Percentiles rank a stretch among this genome's conserved stretches.
Evolutionary conservation across 495 filamentous ascomycete species (phyloP).

Genomic region (Daldinia caldariorum): DNA sequence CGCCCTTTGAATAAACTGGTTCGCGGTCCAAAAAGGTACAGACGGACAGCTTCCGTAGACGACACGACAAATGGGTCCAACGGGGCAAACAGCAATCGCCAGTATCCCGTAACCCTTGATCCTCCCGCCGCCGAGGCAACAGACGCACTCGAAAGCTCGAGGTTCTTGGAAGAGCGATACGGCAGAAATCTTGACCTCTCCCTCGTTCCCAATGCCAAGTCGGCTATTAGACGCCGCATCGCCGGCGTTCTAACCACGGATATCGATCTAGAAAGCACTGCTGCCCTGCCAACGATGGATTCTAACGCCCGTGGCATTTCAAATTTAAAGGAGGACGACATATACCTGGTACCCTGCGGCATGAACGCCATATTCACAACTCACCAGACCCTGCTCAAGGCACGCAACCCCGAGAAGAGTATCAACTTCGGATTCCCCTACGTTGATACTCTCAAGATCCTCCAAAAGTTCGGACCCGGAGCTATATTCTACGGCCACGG

Average conservation of each 20-base stretch:
- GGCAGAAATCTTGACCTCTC: slow-evolving; percentile 86
- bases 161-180: slow-evolving; percentile 94
- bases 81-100: slow-evolving; percentile 22
- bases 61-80: slow-evolving; percentile 24
- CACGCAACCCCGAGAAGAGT: slow-evolving; percentile 69
- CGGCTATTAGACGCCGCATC: slow-evolving; percentile 86
- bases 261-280: slow-evolving; percentile 64
- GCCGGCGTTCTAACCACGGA: slow-evolving; percentile 83
- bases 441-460: slow-evolving; percentile 92
- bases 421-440: slow-evolving; percentile 90
- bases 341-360: slow-evolving; percentile 86
- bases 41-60: slow-evolving; percentile 66
- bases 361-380: slow-evolving; percentile 96
- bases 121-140: slow-evolving; percentile 40
- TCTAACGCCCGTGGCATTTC: slow-evolving; percentile 65
- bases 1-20: slow-evolving; percentile 55
- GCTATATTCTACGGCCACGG: slow-evolving; percentile 91
- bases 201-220: slow-evolving; percentile 81
- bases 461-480: slow-evolving; percentile 94
- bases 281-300: slow-evolving; percentile 50
- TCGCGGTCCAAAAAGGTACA: slow-evolving; percentile 78
- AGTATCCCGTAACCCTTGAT: slow-evolving; percentile 28
- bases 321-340: slow-evolving; percentile 85
- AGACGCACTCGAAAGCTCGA: slow-evolving; percentile 69
- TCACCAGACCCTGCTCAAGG: slow-evolving; percentile 74